Percentiles rank a stretch among this genome's conserved stretches.
phyloP scores from a whole-genome alignment of 2,329 filamentous ascomycete genomes.

The Fusarium sp. region DNA sequence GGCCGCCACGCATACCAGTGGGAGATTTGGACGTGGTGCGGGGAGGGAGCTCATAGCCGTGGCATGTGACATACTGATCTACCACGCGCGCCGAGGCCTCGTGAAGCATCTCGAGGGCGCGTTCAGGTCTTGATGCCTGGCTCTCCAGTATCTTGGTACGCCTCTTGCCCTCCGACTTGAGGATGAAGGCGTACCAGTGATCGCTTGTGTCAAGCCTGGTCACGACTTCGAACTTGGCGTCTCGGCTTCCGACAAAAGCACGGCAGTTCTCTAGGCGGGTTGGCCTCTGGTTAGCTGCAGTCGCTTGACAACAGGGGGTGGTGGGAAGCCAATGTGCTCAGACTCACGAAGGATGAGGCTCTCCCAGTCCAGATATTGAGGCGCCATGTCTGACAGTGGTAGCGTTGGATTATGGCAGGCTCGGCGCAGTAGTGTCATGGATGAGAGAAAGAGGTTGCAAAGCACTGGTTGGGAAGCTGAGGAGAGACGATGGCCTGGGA shows the following conservation, averaged over 20 bases:
- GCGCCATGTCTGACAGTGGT: conserved; percentile 23
- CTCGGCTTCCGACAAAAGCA: conserved; percentile 35
- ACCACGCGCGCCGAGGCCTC: conserved; percentile 52
- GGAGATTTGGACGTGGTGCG: conserved; percentile 12
- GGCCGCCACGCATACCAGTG: conserved; percentile 20
- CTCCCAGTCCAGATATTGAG: conserved; percentile 18
- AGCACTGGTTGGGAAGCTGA: background rate
- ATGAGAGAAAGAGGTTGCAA: background rate
- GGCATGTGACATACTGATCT: conserved; percentile 42
- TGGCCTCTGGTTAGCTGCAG: conserved; percentile 1
- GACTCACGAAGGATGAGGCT: conserved; percentile 25
- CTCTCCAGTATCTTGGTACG: conserved; percentile 48
- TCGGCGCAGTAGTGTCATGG: conserved; percentile 27
- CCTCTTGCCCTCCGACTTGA: conserved; percentile 40
- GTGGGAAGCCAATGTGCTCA: background rate
- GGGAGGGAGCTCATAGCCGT: conserved; percentile 47
- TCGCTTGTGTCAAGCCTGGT: conserved; percentile 38
- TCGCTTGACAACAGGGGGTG: background rate
- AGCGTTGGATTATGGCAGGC: conserved; percentile 8
- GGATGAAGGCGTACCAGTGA: conserved; percentile 41
- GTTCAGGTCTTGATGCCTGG: conserved; percentile 41
- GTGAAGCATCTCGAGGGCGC: conserved; percentile 52
- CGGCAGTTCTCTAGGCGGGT: conserved; percentile 43
- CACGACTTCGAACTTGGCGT: conserved; percentile 38
- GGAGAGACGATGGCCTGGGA: background rate